These are phyloP conservation scores for Hordeum vulgare DNA, from an alignment of 176 grass and related monocot species.

Conservation along the genomic window DNA sequence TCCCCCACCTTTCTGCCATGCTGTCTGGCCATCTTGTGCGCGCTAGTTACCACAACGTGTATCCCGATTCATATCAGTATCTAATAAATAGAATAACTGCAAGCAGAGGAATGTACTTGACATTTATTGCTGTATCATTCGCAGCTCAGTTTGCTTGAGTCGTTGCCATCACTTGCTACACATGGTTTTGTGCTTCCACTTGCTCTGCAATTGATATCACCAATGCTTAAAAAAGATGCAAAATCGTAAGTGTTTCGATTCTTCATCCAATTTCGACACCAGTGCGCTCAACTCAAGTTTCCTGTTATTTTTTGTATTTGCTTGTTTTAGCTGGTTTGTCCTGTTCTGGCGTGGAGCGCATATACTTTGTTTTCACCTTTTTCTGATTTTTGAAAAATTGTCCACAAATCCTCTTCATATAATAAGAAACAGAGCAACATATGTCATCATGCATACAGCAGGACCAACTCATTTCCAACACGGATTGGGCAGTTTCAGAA, in stretches of 20 bases:
- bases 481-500: conserved; percentile 2
- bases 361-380: neutral
- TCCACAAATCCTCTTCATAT: neutral
- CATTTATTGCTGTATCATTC: conserved; percentile 4
- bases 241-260: conserved; percentile 48
- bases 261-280: neutral
- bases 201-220: conserved; percentile 58
- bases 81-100: neutral
- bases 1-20: neutral
- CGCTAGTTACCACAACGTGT: neutral
- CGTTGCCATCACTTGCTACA: conserved; percentile 65
- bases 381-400: neutral
- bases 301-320: conserved; percentile 19
- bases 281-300: conserved; percentile 7
- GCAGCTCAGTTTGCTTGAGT: conserved; percentile 78
- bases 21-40: neutral
- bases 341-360: neutral
- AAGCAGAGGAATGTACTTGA: conserved; percentile 13
- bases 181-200: conserved; percentile 84
- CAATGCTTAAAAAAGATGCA: conserved; percentile 71
- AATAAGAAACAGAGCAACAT: neutral
- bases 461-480: neutral
- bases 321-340: neutral
- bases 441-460: neutral
- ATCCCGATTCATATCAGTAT: neutral